These are phyloP conservation scores for Jaltomata sinuosa DNA, from an alignment of 257 asterid genomes.

Conservation along the genomic window DNA sequence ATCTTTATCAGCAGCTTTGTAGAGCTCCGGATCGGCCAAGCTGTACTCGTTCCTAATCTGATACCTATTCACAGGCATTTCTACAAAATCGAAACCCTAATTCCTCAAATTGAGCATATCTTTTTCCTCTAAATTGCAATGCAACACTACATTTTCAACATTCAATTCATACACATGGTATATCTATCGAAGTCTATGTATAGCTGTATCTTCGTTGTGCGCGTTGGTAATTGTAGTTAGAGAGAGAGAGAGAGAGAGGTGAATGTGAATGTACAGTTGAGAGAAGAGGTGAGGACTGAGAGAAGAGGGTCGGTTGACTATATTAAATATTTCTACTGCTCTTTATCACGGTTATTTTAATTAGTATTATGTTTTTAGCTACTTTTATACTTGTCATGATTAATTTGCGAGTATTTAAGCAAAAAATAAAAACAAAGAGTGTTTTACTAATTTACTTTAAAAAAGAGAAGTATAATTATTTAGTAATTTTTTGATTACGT, in stretches of 20 bases:
- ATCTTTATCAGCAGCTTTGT: slow-evolving; percentile 85
- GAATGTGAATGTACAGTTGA: slow-evolving; percentile 4
- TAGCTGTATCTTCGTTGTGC: background rate
- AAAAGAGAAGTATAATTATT: too few species aligned
- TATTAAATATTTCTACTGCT: background rate
- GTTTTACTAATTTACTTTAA: too few species aligned
- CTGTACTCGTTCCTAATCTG: slow-evolving; percentile 81
- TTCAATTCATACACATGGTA: background rate
- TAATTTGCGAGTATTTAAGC: background rate
- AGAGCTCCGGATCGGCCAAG: slow-evolving; percentile 90
- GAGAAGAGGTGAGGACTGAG: background rate
- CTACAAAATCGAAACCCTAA: slow-evolving; percentile 10
- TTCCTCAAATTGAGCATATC: slow-evolving; percentile 11
- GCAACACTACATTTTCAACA: background rate
- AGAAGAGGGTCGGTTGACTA: background rate
- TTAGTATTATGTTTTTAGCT: background rate
- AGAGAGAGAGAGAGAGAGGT: background rate
- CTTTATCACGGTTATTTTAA: background rate
- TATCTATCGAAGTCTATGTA: background rate
- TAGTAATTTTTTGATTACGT: too few species aligned
- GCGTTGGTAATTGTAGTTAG: background rate
- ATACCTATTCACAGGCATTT: slow-evolving; percentile 86
- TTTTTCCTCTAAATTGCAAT: background rate
- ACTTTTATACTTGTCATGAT: background rate
- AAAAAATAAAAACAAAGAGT: too few species aligned